Conservation (phyloP, 179 eudicot genomes). For the Camellia oleifera region DNA sequence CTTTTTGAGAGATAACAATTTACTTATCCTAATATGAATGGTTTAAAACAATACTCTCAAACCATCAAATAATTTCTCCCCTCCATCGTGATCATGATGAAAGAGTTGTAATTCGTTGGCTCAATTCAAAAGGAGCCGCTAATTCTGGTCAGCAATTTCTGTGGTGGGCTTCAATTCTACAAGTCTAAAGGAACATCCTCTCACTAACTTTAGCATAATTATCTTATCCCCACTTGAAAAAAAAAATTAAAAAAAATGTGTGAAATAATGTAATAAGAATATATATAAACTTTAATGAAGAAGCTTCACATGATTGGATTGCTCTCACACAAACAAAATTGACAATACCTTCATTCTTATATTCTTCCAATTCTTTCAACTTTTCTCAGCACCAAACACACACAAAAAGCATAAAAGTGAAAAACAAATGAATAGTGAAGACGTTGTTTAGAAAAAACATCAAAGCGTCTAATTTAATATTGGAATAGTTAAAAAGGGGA, state of each 20-base stretch:
- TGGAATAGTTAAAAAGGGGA: constrained; percentile 17
- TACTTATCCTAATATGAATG: too few species aligned
- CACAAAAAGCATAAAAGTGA: background rate
- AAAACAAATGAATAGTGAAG: background rate
- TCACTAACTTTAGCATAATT: background rate
- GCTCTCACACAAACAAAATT: background rate
- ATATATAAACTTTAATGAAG: background rate
- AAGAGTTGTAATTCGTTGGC: background rate
- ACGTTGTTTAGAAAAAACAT: background rate
- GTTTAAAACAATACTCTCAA: too few species aligned
- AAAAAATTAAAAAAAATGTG: background rate
- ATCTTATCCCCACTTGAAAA: constrained; percentile 4
- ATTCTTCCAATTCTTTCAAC: background rate
- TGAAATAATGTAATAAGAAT: background rate
- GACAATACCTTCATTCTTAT: background rate
- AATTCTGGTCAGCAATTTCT: background rate
- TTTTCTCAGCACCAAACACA: background rate
- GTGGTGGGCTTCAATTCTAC: background rate
- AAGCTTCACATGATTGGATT: constrained; percentile 2
- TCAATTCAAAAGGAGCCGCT: background rate
- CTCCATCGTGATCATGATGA: too few species aligned
- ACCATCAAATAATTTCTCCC: too few species aligned
- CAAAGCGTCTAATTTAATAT: constrained; percentile 12
- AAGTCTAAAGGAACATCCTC: background rate
- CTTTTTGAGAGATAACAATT: too few species aligned